Evolutionary conservation across 345 rosid species (phyloP).

Genomic region (Crucihimalaya himalaica): DNA sequence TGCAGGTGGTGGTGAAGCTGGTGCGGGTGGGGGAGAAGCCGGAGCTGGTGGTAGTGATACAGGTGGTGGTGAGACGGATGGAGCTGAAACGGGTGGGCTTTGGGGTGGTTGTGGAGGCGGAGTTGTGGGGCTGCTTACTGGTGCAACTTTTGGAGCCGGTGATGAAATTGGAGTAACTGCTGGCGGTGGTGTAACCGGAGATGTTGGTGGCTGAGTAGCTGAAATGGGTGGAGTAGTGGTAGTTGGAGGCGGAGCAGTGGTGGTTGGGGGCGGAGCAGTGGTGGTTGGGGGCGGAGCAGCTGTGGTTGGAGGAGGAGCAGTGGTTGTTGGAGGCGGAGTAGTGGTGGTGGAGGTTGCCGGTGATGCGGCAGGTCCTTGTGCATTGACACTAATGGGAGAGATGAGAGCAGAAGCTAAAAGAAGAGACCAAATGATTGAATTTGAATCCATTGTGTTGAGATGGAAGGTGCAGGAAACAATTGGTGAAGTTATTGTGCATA

Average conservation of each 20-base stretch:
- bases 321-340: constrained; percentile 42
- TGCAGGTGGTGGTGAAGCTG: constrained; percentile 43
- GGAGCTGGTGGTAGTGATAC: constrained; percentile 48
- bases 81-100: constrained; percentile 56
- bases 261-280: constrained; percentile 32
- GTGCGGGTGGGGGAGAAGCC: constrained; percentile 47
- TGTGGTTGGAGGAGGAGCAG: constrained; percentile 38
- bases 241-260: constrained; percentile 44
- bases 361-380: constrained; percentile 73
- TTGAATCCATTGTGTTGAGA: constrained; percentile 51
- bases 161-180: constrained; percentile 52
- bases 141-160: constrained; percentile 65
- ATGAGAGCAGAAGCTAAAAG: constrained; percentile 43
- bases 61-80: constrained; percentile 52
- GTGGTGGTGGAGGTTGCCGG: constrained; percentile 56
- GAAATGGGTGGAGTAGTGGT: constrained; percentile 6
- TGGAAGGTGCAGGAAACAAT: constrained; percentile 32
- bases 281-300: constrained; percentile 43
- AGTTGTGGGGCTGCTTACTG: constrained; percentile 58
- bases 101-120: constrained; percentile 57
- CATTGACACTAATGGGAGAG: constrained; percentile 48
- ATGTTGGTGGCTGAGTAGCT: constrained; percentile 48
- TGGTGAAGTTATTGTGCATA: constrained; percentile 33
- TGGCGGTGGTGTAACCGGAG: constrained; percentile 52
- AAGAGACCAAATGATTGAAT: constrained; percentile 36